Conservation (phyloP, 2,329 filamentous ascomycete genomes). For the Stagonosporopsis cucurbitacearum region DNA sequence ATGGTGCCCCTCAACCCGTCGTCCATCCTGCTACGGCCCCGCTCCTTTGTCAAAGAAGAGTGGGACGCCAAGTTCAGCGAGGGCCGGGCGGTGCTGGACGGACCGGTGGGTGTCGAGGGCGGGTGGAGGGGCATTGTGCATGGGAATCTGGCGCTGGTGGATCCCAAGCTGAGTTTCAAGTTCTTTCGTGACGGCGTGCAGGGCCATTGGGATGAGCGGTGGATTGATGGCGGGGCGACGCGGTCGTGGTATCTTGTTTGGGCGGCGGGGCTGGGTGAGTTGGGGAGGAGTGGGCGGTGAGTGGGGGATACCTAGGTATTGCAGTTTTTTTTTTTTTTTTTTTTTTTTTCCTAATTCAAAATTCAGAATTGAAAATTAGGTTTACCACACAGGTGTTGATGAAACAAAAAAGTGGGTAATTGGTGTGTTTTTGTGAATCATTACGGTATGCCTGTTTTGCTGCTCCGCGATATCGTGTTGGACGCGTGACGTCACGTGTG, state of each 20-base stretch:
- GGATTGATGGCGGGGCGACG: slow-evolving; percentile 78
- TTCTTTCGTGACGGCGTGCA: slow-evolving; percentile 76
- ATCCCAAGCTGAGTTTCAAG: slow-evolving; percentile 71
- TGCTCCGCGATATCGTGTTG: too few relatives aligned
- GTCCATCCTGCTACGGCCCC: slow-evolving; percentile 70
- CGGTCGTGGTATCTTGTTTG: slow-evolving; percentile 45
- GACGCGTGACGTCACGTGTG: too few relatives aligned
- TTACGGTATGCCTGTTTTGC: too few relatives aligned
- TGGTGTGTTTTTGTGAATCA: too few relatives aligned
- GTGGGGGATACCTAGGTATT: too few relatives aligned
- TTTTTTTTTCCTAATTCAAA: too few relatives aligned
- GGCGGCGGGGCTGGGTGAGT: slow-evolving; percentile 36
- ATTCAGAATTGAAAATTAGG: too few relatives aligned
- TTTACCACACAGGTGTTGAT: too few relatives aligned
- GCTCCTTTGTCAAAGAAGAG: slow-evolving; percentile 74
- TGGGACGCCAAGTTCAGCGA: slow-evolving; percentile 72
- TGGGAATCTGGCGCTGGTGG: slow-evolving; percentile 79
- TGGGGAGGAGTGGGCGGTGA: slow-evolving; percentile 12
- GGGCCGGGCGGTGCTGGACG: slow-evolving; percentile 59
- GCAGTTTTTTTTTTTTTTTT: too few relatives aligned
- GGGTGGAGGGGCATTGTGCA: slow-evolving; percentile 89
- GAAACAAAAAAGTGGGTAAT: too few relatives aligned
- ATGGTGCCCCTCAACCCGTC: slow-evolving; percentile 79
- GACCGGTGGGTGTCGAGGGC: slow-evolving; percentile 49
- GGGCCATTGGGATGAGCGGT: slow-evolving; percentile 60